Evolutionary conservation across 2,329 filamentous ascomycete genomes (phyloP).

Genomic region (Venturia pyrina): DNA sequence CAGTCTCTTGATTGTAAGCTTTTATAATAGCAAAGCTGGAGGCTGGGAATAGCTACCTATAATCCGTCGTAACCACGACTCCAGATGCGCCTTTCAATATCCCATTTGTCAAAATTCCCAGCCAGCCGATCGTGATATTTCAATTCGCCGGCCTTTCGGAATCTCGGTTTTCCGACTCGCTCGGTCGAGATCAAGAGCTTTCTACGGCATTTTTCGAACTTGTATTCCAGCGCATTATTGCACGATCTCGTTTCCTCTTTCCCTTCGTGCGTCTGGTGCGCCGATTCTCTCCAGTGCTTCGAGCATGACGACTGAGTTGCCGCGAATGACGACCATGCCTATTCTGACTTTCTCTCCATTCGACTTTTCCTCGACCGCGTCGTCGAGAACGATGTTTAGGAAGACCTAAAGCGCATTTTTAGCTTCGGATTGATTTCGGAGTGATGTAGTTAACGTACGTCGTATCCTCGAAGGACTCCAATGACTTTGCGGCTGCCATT

Average conservation of each 20-base stretch:
- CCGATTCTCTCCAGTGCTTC: conserved; percentile 43
- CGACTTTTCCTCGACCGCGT: conserved; percentile 88
- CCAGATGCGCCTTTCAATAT: not conserved
- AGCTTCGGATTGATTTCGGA: not conserved
- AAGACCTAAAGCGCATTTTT: conserved; percentile 59
- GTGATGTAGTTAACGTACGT: conserved; percentile 50
- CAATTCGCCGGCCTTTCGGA: not conserved
- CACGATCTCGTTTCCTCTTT: not conserved
- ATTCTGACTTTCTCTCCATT: conserved; percentile 82
- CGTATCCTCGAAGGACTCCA: conserved; percentile 87
- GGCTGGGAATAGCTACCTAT: conserved; percentile 6
- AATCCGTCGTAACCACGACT: not conserved
- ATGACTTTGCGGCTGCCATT: conserved; percentile 98
- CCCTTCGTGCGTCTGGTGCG: not conserved
- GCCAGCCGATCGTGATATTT: not conserved
- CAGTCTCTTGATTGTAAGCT: conserved; percentile 7
- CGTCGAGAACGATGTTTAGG: conserved; percentile 94
- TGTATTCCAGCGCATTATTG: not conserved
- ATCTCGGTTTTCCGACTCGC: not conserved
- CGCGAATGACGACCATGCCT: conserved; percentile 94
- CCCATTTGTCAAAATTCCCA: not conserved
- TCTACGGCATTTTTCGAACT: not conserved
- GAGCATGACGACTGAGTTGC: conserved; percentile 97
- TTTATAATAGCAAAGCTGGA: conserved; percentile 1
- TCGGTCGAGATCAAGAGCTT: not conserved